Base-by-base conservation (phyloP, 169 alveolate genomes). In the Cryptosporidium muris region DNA sequence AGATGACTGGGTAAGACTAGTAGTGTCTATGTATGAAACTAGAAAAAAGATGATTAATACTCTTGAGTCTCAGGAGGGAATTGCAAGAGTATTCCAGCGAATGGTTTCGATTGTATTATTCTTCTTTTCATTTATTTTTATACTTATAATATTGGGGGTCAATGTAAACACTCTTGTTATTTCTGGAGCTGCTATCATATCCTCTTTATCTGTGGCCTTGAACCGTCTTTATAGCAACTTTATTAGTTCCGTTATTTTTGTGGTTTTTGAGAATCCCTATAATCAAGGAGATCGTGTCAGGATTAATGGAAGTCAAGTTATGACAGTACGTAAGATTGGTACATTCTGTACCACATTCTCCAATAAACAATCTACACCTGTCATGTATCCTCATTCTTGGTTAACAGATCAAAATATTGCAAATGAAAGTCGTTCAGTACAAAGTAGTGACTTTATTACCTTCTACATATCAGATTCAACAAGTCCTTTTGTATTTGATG, bases 171-270 rank as follows among this genome's bases (percentile, higher is more conserved):
- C 95, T 38, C 89, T 93, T 48, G 94, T 93, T 4, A 95, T 93
- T 7, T 93, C 96, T 3, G 96, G 96, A 1, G 96, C 96, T n/a
- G 96, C 96, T 0, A 88, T 93, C 56, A 67, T 93, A 14, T 91
- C 96, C 45, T 93, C 96, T 2, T 58, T 93, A 7, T 91, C 96
- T 1, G 96, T 93, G 37, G 94, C 95, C 4, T 74, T 93, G 51
- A 93, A 91, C 66, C 89, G 93, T 80, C 90, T 93, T 91, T 93
- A 93, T 81, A 93, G 95, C 51, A 93, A 89, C 89, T 93, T 93
- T 82, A 88, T 93, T 51, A 92, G 94, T n/a, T 92, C 95, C 1
- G 95, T 93, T 52, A 93, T 93, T 51, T 93, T 93, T 82, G 95
- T 93, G 49, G 95, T 95, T 42, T 91, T 93, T 67, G 93, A 95